Percentiles rank a stretch among this genome's conserved stretches.
Conservation (phyloP, 2,329 filamentous ascomycete genomes). For the Pezicula neosporulosa region DNA sequence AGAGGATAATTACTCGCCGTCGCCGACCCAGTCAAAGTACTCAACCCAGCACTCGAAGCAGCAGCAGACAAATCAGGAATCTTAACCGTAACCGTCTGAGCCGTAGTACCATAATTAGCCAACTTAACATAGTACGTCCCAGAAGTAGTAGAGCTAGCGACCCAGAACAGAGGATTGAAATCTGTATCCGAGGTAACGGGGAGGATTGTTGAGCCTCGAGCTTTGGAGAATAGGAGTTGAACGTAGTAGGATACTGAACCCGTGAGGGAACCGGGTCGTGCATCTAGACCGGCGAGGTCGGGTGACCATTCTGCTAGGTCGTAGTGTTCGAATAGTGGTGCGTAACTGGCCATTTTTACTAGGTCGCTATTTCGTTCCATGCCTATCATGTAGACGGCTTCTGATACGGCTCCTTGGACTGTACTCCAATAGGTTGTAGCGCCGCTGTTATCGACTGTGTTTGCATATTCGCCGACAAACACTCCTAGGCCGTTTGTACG, state of each 20-base stretch:
- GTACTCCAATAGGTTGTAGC: slow-evolving; percentile 9
- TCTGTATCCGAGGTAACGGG: slow-evolving; percentile 31
- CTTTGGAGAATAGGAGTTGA: slow-evolving; percentile 37
- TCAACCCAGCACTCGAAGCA: not conserved
- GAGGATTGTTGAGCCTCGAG: slow-evolving; percentile 42
- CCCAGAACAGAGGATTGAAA: slow-evolving; percentile 45
- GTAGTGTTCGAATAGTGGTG: slow-evolving; percentile 30
- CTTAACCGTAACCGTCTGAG: slow-evolving; percentile 21
- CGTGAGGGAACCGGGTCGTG: slow-evolving; percentile 9
- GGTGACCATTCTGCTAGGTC: slow-evolving; percentile 21
- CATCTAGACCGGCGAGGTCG: slow-evolving; percentile 12
- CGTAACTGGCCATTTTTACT: slow-evolving; percentile 14
- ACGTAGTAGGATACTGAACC: slow-evolving; percentile 9
- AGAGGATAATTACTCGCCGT: slow-evolving; percentile 7
- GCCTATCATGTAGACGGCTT: slow-evolving; percentile 15
- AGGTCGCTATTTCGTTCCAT: slow-evolving; percentile 14
- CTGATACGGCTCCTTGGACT: slow-evolving; percentile 8
- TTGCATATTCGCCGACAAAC: slow-evolving; percentile 16
- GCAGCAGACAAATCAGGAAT: slow-evolving; percentile 13
- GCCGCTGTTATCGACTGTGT: slow-evolving; percentile 4
- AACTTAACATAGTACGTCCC: slow-evolving; percentile 44
- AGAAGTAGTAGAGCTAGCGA: slow-evolving; percentile 33
- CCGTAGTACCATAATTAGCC: slow-evolving; percentile 47
- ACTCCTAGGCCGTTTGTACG: slow-evolving; percentile 7
- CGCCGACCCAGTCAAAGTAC: slow-evolving; percentile 1